These are phyloP conservation scores for Mycena chlorophos DNA, from an alignment of 768 basidiomycete genomes.

Conservation along the genomic window DNA sequence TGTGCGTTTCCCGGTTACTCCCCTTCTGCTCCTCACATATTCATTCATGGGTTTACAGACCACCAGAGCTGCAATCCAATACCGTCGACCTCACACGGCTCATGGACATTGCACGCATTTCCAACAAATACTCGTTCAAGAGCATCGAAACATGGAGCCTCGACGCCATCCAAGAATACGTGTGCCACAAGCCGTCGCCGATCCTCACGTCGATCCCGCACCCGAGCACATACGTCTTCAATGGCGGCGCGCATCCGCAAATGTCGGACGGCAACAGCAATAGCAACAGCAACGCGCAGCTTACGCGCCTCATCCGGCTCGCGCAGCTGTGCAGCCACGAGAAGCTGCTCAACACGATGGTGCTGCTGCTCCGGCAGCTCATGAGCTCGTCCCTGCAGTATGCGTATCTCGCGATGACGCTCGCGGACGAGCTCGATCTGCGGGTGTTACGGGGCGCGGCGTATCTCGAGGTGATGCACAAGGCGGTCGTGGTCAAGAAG, in stretches of 20 bases:
- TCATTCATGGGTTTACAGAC: constrained; percentile 38
- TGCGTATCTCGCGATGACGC: constrained; percentile 70
- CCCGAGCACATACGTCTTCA: constrained; percentile 36
- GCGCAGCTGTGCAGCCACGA: constrained; percentile 69
- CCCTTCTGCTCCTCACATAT: constrained; percentile 45
- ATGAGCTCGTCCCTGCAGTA: constrained; percentile 65
- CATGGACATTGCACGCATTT: constrained; percentile 62
- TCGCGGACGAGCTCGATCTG: constrained; percentile 70
- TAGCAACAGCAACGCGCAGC: constrained; percentile 45
- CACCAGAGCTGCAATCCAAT: constrained; percentile 56
- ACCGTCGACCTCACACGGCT: constrained; percentile 53
- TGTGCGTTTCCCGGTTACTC: constrained; percentile 59
- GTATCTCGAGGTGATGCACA: constrained; percentile 76
- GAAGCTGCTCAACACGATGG: constrained; percentile 59
- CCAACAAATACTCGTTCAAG: constrained; percentile 77
- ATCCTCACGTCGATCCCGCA: constrained; percentile 45
- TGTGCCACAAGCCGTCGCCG: constrained; percentile 58
- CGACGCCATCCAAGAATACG: constrained; percentile 68
- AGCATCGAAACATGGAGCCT: constrained; percentile 74
- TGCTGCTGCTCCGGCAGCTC: constrained; percentile 55
- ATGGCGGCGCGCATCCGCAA: constrained; percentile 15
- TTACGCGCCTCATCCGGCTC: constrained; percentile 62
- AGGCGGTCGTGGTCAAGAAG: constrained; percentile 45
- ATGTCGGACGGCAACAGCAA: constrained; percentile 17
- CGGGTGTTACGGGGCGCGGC: constrained; percentile 60